Conservation (phyloP, 257 asterid species). For the Fraxinus quadrangulata region DNA sequence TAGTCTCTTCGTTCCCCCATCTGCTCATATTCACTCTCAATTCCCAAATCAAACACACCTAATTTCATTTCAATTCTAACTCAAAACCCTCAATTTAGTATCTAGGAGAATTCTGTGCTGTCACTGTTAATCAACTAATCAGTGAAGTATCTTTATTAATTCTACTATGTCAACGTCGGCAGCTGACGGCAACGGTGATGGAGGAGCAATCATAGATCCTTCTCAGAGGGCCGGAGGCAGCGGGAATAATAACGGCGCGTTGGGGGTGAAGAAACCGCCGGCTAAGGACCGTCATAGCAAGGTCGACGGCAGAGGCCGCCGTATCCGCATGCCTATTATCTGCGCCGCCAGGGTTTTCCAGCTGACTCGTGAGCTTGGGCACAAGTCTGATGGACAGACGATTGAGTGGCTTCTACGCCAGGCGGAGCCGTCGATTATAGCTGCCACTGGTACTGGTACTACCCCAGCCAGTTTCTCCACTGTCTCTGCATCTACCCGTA, state of each 20-base stretch:
- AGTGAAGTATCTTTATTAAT: neutral
- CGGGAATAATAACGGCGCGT: conserved; percentile 27
- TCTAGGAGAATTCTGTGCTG: neutral
- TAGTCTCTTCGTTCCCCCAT: conserved; percentile 31
- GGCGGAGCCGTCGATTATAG: conserved; percentile 95
- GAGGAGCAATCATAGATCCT: conserved; percentile 37
- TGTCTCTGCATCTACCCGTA: conserved; percentile 37
- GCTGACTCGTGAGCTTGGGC: conserved; percentile 91
- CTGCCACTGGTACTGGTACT: conserved; percentile 95
- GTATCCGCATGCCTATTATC: conserved; percentile 96
- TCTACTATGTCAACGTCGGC: conserved; percentile 47
- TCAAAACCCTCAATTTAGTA: conserved; percentile 26
- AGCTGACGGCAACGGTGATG: conserved; percentile 42
- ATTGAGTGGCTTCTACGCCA: conserved; percentile 98
- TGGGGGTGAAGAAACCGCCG: conserved; percentile 74
- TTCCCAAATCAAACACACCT: neutral
- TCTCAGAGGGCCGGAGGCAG: conserved; percentile 27
- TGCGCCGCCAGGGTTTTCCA: conserved; percentile 98
- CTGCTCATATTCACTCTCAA: neutral
- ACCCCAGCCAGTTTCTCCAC: conserved; percentile 89
- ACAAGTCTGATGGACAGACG: conserved; percentile 96
- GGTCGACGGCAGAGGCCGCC: conserved; percentile 94
- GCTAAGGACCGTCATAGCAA: conserved; percentile 97
- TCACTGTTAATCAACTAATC: neutral
- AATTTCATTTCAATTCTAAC: conserved; percentile 2